Conservation (phyloP, 2,329 filamentous ascomycete genomes). For the Alternaria triticimaculans region DNA sequence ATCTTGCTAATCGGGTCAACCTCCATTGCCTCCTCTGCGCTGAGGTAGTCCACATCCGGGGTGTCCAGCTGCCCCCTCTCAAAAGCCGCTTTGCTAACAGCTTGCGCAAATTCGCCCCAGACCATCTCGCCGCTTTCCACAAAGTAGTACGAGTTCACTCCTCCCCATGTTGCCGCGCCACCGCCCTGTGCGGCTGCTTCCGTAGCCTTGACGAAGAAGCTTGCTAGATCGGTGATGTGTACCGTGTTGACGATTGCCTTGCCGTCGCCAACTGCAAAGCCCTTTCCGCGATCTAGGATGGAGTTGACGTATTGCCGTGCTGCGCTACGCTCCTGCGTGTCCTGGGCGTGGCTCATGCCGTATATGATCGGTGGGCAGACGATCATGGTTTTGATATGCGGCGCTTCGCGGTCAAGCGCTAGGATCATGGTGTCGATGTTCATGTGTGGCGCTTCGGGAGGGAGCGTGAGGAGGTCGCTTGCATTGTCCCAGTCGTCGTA, state of each 20-base stretch:
- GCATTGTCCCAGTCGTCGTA: not conserved
- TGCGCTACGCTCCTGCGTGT: not conserved
- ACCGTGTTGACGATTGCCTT: not conserved
- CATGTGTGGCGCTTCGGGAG: not conserved
- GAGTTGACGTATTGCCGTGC: not conserved
- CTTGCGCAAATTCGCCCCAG: not conserved
- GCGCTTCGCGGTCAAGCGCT: not conserved
- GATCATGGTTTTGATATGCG: not conserved
- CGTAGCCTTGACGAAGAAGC: not conserved
- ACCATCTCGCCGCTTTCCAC: not conserved
- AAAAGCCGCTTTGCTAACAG: not conserved
- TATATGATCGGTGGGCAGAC: not conserved
- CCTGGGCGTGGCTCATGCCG: not conserved
- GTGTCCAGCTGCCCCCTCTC: not conserved
- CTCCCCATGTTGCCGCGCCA: not conserved
- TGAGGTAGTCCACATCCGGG: not conserved
- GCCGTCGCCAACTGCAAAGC: not conserved
- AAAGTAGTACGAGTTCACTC: not conserved
- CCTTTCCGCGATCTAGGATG: not conserved
- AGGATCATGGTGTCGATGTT: not conserved
- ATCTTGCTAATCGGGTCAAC: not conserved
- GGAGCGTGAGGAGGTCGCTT: not conserved
- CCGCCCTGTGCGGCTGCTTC: not conserved
- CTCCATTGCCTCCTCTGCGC: not conserved
- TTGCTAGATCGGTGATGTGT: not conserved